Base-by-base conservation (phyloP, 345 rosid species). In the Linum trigynum region DNA sequence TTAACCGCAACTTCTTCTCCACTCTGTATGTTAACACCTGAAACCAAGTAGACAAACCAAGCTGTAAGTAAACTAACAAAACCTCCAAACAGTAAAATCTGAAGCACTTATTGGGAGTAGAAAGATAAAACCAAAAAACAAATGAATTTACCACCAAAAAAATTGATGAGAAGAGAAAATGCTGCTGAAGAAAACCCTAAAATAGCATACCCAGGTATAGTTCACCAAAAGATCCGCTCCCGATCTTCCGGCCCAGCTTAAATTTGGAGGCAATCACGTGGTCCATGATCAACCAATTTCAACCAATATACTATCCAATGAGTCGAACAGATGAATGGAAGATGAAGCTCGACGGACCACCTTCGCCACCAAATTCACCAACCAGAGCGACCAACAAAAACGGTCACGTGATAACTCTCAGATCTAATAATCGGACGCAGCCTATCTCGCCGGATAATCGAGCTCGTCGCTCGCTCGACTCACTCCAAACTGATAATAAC, bases 1-100 rank as follows among this genome's bases (percentile, higher is more conserved):
- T 57, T 57, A 1, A 57, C 61, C 7, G 61, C 61, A 32, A 57
- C 61, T 57, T 57, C 61, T 37, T 57, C 61, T 12, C 61, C 61
- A 15, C 36, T 57, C 7, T 57, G 61, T 37, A 57, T 37, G 23
- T 57, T 57, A 17, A 37, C 38, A 57, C 38, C 61, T 57, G 61
- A 37, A 57, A 37, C 7, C 61, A 4, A 43, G 50, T 43, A 43
- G 9, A 43, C 50, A 43, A 43, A 5, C 50, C 50, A 43, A 43
- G 10, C 50, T 1, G 10, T 43, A 43, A 43, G 50, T 11, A 43
- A 43, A 43, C 50, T 11, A 43, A 23, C 32, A 23, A 23, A 23
- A 23, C 32, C 32, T 23, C 32, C 32, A 23, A 23, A 23, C 32
- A 23, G 32, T 23, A 23, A 23, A 23, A 23, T 23, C 32, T 23